phyloP scores from a whole-genome alignment of 352 stramenopile genomes.

The Pythium rhizo-oryzae region DNA sequence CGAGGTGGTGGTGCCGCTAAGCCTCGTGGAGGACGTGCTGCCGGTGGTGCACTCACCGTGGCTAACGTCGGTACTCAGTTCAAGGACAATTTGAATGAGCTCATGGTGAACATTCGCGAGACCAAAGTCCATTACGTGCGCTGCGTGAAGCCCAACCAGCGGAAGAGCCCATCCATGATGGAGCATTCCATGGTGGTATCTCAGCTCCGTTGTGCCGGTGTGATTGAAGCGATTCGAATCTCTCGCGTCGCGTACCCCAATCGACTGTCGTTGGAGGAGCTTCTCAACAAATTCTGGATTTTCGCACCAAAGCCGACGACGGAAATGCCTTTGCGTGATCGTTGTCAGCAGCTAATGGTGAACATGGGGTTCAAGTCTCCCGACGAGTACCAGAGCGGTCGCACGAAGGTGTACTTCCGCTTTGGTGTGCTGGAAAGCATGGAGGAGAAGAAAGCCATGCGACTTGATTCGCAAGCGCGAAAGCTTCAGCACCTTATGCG shows the following conservation, averaged over 20 bases:
- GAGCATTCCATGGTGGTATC: slow-evolving; percentile 93
- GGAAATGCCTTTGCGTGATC: slow-evolving; percentile 44
- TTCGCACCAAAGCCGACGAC: slow-evolving; percentile 45
- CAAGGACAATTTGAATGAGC: slow-evolving; percentile 90
- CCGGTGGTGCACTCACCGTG: slow-evolving; percentile 50
- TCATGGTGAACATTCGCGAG: slow-evolving; percentile 94
- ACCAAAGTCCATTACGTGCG: slow-evolving; percentile 98
- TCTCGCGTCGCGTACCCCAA: slow-evolving; percentile 98
- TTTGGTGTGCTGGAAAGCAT: slow-evolving; percentile 80
- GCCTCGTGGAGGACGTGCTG: slow-evolving; percentile 37
- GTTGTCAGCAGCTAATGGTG: slow-evolving; percentile 62
- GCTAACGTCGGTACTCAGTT: slow-evolving; percentile 81
- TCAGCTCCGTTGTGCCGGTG: slow-evolving; percentile 97
- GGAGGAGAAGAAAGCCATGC: slow-evolving; percentile 64
- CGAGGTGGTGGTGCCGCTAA: slow-evolving; percentile 9
- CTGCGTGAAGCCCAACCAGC: slow-evolving; percentile 99
- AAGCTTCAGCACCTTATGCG: slow-evolving; percentile 77
- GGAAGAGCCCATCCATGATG: slow-evolving; percentile 89
- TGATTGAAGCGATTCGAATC: slow-evolving; percentile 99
- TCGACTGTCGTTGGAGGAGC: slow-evolving; percentile 88
- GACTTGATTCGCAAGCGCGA: slow-evolving; percentile 63
- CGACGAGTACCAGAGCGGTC: slow-evolving; percentile 76
- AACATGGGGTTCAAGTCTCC: slow-evolving; percentile 68
- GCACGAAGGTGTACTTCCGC: slow-evolving; percentile 82
- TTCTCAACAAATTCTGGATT: slow-evolving; percentile 83